phyloP scores from a whole-genome alignment of 371 early-diverging fungal species.

The Haplosporangium sp. region DNA sequence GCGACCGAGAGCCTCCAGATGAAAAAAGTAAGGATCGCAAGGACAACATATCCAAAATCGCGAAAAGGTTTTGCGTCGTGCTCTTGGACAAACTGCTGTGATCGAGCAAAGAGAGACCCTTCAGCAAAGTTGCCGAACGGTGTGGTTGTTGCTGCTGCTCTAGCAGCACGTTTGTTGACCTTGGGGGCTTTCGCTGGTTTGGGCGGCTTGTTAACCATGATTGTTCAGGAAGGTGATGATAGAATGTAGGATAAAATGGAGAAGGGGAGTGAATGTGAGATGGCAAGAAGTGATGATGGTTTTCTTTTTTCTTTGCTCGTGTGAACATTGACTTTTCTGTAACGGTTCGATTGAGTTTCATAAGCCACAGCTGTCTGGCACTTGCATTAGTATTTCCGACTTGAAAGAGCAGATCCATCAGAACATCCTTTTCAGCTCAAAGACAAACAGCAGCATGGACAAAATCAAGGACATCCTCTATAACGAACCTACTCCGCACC shows the following conservation, averaged over 20 bases:
- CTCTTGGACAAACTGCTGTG: conserved; percentile 51
- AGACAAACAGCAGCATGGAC: conserved; percentile 21
- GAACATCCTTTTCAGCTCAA: neutral
- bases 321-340: neutral
- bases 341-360: neutral
- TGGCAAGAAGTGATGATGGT: conserved; percentile 8
- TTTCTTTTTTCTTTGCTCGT: too few relatives aligned
- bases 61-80: conserved; percentile 50
- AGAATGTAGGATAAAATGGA: too few relatives aligned
- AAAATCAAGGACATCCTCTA: conserved; percentile 37
- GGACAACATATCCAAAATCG: conserved; percentile 41
- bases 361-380: neutral
- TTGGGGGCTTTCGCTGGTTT: conserved; percentile 47
- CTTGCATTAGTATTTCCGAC: conserved; percentile 10
- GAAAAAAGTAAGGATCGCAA: conserved; percentile 18
- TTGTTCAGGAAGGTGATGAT: neutral
- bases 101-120: conserved; percentile 40
- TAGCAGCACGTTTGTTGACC: conserved; percentile 25
- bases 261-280: neutral
- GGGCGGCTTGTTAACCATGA: conserved; percentile 53
- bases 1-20: conserved; percentile 42
- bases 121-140: conserved; percentile 22
- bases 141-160: conserved; percentile 3
- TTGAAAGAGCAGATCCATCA: too few relatives aligned
- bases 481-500: conserved; percentile 7